These are phyloP conservation scores for Mycogone perniciosa DNA, from an alignment of 2,329 filamentous ascomycete species.

Conservation along the genomic window DNA sequence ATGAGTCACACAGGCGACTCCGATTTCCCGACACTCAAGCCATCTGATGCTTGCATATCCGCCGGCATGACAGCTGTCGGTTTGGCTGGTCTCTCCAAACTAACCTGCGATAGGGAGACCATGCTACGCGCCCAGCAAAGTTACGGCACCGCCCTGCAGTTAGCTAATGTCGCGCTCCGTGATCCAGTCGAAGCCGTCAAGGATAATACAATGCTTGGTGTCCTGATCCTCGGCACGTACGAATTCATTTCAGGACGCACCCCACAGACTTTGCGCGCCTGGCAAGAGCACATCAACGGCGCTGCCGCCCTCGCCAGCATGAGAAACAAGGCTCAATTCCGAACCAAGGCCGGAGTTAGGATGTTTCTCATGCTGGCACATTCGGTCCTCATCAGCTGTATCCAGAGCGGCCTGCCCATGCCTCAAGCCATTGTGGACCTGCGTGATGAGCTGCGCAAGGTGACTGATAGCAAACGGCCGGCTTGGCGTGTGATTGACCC, in stretches of 20 bases:
- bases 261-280: conserved; percentile 41
- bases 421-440: conserved; percentile 42
- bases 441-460: conserved; percentile 34
- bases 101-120: conserved; percentile 35
- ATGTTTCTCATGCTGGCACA: conserved; percentile 51
- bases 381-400: conserved; percentile 45
- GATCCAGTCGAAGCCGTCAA: conserved; percentile 37
- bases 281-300: conserved; percentile 48
- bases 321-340: conserved; percentile 42
- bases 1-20: conserved; percentile 25
- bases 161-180: conserved; percentile 44
- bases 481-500: conserved; percentile 38
- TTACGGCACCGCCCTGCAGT: conserved; percentile 45
- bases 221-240: conserved; percentile 49
- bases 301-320: conserved; percentile 45
- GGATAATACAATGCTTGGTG: conserved; percentile 46
- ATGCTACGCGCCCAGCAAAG: conserved; percentile 43
- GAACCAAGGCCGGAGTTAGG: conserved; percentile 37
- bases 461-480: conserved; percentile 31
- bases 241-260: conserved; percentile 46
- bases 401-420: conserved; percentile 43
- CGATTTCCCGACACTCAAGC: conserved; percentile 24
- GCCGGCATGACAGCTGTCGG: conserved; percentile 51
- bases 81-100: conserved; percentile 44
- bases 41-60: conserved; percentile 31